Evolutionary conservation across 495 filamentous ascomycete genomes (phyloP).

Genomic region (Pyronema omphalodes): DNA sequence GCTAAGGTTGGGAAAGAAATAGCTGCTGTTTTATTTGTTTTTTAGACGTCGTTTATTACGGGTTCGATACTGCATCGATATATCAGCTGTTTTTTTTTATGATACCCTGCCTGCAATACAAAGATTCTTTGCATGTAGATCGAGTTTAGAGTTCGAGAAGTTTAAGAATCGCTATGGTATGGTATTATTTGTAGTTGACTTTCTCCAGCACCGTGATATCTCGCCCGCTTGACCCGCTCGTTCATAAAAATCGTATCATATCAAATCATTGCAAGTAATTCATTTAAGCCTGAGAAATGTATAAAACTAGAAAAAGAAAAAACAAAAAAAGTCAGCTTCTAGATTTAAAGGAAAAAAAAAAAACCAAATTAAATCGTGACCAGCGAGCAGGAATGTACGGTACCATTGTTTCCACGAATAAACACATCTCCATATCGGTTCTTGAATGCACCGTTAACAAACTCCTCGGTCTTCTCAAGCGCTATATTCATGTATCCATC

Average conservation of each 20-base stretch:
- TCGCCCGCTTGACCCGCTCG: too few relatives aligned
- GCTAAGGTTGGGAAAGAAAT: conserved; percentile 29
- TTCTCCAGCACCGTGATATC: too few relatives aligned
- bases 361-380: neutral
- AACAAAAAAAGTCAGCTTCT: neutral
- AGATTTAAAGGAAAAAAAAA: conserved; percentile 4
- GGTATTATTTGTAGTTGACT: too few relatives aligned
- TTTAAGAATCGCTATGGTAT: too few relatives aligned
- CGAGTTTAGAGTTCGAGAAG: too few relatives aligned
- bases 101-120: too few relatives aligned
- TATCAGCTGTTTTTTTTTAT: too few relatives aligned
- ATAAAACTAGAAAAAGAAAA: conserved; percentile 38
- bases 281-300: conserved; percentile 49
- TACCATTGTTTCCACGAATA: conserved; percentile 90
- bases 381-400: too few relatives aligned
- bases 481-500: conserved; percentile 99
- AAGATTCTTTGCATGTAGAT: too few relatives aligned
- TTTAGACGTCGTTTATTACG: conserved; percentile 2
- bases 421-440: conserved; percentile 88
- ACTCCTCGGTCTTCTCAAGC: conserved; percentile 84
- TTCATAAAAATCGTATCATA: too few relatives aligned
- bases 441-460: conserved; percentile 60
- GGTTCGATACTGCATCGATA: too few relatives aligned
- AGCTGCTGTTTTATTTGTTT: neutral
- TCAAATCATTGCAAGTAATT: too few relatives aligned